These are phyloP conservation scores for Nyssa sinensis DNA, from an alignment of 148 eudicot species.

Conservation along the genomic window DNA sequence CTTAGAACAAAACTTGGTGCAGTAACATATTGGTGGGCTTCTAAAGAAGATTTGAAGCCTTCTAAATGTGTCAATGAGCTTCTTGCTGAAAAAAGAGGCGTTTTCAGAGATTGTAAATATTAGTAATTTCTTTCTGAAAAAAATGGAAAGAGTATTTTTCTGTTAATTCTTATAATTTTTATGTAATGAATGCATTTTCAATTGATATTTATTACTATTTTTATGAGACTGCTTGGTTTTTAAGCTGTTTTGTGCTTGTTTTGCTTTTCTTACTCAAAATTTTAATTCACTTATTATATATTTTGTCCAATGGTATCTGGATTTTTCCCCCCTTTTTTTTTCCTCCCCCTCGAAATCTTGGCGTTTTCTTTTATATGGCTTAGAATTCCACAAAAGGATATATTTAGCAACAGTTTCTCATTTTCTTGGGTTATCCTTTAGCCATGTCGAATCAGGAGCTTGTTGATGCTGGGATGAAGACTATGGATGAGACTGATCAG, in stretches of 20 bases:
- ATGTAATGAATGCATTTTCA: no score
- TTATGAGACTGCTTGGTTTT: background rate
- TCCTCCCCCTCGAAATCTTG: no score
- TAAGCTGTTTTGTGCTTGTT: no score
- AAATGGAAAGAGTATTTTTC: no score
- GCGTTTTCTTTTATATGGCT: background rate
- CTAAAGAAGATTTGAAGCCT: background rate
- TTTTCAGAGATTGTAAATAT: no score
- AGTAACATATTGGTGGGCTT: background rate
- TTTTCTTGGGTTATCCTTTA: slow-evolving; percentile 21
- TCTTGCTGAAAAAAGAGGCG: no score
- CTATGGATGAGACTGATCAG: slow-evolving; percentile 96
- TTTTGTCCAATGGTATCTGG: background rate
- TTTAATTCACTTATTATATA: background rate
- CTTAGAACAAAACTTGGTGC: background rate
- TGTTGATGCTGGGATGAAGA: slow-evolving; percentile 67
- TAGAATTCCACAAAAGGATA: background rate
- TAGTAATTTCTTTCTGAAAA: no score
- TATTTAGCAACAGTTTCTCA: background rate
- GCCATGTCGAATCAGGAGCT: slow-evolving; percentile 98
- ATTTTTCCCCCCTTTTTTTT: no score
- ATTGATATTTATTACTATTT: no score
- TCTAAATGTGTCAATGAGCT: no score
- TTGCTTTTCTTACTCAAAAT: background rate
- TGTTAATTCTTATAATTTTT: no score